Evolutionary conservation across 1,284 basidiomycete genomes (phyloP).

Genomic region (Grifola frondosa): DNA sequence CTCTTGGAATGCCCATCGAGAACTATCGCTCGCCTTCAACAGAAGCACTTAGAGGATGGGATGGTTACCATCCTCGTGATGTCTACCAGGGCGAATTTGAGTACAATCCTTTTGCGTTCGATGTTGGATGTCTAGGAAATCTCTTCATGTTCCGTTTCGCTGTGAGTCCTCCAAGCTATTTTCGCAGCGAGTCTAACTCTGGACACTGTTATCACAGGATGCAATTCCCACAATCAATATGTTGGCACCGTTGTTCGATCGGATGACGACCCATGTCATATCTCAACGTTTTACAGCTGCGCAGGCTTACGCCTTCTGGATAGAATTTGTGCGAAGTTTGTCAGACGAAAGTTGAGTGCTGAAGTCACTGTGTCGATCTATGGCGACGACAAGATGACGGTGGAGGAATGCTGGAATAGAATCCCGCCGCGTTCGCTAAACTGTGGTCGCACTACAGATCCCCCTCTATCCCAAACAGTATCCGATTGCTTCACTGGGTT

Average conservation of each 20-base stretch:
- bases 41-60: not conserved
- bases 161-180: not conserved
- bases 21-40: slow-evolving; percentile 3
- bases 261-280: slow-evolving; percentile 8
- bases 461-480: too few species aligned
- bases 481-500: too few species aligned
- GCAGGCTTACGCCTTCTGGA: slow-evolving; percentile 5
- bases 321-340: too few species aligned
- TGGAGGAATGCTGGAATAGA: too few species aligned
- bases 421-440: too few species aligned
- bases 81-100: not conserved
- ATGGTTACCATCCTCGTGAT: slow-evolving; percentile 4
- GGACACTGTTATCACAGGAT: not conserved
- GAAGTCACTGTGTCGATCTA: too few species aligned
- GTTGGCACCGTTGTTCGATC: slow-evolving; percentile 9
- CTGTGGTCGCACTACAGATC: too few species aligned
- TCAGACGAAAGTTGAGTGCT: too few species aligned
- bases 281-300: slow-evolving; percentile 5
- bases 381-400: too few species aligned
- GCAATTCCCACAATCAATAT: not conserved
- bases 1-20: slow-evolving; percentile 2
- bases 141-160: slow-evolving; percentile 7
- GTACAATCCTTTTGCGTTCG: slow-evolving; percentile 16
- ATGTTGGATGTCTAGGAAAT: slow-evolving; percentile 11
- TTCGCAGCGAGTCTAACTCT: not conserved